A percentile compares a stretch with the other conserved stretches of the same genome.
These are phyloP conservation scores for Nemania sp. DNA, from an alignment of 2,329 filamentous ascomycete species.

Conservation along the genomic window DNA sequence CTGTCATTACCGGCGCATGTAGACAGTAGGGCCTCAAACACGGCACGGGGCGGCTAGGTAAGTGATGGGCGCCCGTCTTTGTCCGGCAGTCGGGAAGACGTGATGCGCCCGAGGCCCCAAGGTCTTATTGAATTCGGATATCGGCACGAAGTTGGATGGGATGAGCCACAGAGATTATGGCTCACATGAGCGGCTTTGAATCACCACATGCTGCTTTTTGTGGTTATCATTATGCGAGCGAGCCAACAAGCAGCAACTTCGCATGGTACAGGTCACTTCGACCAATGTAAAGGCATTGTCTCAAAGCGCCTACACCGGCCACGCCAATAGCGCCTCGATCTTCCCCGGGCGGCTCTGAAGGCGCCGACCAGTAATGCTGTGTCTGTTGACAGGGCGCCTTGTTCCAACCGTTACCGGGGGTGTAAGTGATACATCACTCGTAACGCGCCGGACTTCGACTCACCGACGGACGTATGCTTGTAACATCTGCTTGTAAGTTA, in stretches of 20 bases:
- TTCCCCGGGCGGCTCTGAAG: conserved; percentile 6
- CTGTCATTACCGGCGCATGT: too few species aligned
- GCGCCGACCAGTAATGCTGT: conserved; percentile 7
- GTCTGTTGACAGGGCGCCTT: conserved; percentile 6
- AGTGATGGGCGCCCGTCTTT: too few species aligned
- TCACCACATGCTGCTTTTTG: neutral
- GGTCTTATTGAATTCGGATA: neutral
- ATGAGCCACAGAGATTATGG: conserved; percentile 11
- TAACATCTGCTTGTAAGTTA: neutral
- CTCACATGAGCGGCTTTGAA: too few species aligned
- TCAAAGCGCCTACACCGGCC: conserved; percentile 7
- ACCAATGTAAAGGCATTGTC: conserved; percentile 6
- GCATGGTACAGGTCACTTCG: neutral
- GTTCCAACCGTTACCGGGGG: conserved; percentile 5
- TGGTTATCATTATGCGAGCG: conserved; percentile 14
- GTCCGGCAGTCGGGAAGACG: too few species aligned
- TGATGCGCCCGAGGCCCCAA: neutral
- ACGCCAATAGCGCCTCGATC: neutral
- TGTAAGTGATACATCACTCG: conserved; percentile 18
- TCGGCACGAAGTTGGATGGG: neutral
- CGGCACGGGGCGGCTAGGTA: too few species aligned
- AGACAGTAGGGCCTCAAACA: too few species aligned
- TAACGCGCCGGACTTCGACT: neutral
- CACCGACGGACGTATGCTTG: neutral
- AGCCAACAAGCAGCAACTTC: conserved; percentile 13